Evolutionary conservation across 2,329 filamentous ascomycete genomes (phyloP).

Genomic region (Phaeosphaeriaceae sp.): DNA sequence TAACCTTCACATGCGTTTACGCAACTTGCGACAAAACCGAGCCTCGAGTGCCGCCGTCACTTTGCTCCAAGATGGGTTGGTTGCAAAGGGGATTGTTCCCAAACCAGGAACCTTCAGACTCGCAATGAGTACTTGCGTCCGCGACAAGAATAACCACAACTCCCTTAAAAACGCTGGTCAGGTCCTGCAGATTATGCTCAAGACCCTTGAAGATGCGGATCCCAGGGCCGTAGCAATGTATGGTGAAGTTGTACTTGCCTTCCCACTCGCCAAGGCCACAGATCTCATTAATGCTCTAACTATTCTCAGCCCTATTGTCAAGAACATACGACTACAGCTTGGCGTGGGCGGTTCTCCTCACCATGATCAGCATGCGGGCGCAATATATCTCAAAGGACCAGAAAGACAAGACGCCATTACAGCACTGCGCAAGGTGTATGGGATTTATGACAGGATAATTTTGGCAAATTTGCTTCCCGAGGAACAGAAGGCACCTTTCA

Average conservation of each 20-base stretch:
- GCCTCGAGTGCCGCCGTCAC: constrained; percentile 67
- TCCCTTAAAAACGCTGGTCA: constrained; percentile 68
- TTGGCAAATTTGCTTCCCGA: constrained; percentile 37
- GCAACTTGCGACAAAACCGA: constrained; percentile 68
- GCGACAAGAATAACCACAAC: constrained; percentile 78
- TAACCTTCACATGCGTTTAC: constrained; percentile 73
- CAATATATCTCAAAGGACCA: constrained; percentile 20
- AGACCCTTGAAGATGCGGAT: constrained; percentile 37
- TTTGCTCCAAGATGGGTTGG: constrained; percentile 57
- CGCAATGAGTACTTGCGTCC: constrained; percentile 74
- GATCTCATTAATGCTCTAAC: constrained; percentile 39
- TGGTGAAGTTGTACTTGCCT: constrained; percentile 34
- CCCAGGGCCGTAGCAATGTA: constrained; percentile 38
- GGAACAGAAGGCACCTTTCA: constrained; percentile 36
- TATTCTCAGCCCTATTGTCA: constrained; percentile 30
- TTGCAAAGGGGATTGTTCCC: constrained; percentile 35
- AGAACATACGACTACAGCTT: constrained; percentile 39
- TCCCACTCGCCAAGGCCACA: constrained; percentile 38
- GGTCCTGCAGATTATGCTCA: constrained; percentile 61
- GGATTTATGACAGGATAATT: constrained; percentile 40
- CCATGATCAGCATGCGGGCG: constrained; percentile 8
- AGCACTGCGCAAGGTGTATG: constrained; percentile 36
- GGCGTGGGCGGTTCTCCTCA: constrained; percentile 27
- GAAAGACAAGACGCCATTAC: constrained; percentile 34
- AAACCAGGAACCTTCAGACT: constrained; percentile 67